These are phyloP conservation scores for Hypoxylon sp. DNA, from an alignment of 2,329 filamentous ascomycete species.

Conservation along the genomic window DNA sequence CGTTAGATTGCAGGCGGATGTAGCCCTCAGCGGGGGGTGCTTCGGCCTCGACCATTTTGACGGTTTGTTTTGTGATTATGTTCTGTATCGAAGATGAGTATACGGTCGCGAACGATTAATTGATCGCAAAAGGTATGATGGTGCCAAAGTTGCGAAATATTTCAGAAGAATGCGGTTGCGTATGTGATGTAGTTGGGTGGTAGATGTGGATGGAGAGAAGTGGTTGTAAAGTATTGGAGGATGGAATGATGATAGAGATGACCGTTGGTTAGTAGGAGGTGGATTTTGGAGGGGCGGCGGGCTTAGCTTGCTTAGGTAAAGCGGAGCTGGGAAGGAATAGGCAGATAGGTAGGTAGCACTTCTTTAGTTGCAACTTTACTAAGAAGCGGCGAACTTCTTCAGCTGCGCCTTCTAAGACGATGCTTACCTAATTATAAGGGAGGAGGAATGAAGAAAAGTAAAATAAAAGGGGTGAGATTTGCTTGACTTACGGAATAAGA, in stretches of 20 bases:
- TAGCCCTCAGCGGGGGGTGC: slow-evolving; percentile 27
- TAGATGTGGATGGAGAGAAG: not conserved
- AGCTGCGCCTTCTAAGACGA: too few species aligned
- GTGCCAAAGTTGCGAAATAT: slow-evolving; percentile 10
- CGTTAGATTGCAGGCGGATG: slow-evolving; percentile 39
- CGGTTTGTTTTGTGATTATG: not conserved
- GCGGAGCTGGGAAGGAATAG: too few species aligned
- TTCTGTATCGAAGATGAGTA: slow-evolving; percentile 14
- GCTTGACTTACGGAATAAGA: too few species aligned
- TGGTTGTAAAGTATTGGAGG: slow-evolving; percentile 9
- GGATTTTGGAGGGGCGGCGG: not conserved
- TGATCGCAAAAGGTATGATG: slow-evolving; percentile 10
- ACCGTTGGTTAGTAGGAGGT: slow-evolving; percentile 1
- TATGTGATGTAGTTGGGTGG: not conserved
- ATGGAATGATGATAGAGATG: slow-evolving; percentile 1
- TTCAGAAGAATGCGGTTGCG: not conserved
- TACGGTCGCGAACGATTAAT: not conserved
- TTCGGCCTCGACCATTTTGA: slow-evolving; percentile 36
- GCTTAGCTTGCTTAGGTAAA: too few species aligned
- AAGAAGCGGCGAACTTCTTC: too few species aligned
- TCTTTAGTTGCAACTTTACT: too few species aligned
- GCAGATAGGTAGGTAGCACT: too few species aligned
- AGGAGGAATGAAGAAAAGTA: too few species aligned
- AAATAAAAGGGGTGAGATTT: too few species aligned
- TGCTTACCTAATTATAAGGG: too few species aligned